Evolutionary conservation across 148 eudicot genomes (phyloP).

Genomic region (Cornus kousa): DNA sequence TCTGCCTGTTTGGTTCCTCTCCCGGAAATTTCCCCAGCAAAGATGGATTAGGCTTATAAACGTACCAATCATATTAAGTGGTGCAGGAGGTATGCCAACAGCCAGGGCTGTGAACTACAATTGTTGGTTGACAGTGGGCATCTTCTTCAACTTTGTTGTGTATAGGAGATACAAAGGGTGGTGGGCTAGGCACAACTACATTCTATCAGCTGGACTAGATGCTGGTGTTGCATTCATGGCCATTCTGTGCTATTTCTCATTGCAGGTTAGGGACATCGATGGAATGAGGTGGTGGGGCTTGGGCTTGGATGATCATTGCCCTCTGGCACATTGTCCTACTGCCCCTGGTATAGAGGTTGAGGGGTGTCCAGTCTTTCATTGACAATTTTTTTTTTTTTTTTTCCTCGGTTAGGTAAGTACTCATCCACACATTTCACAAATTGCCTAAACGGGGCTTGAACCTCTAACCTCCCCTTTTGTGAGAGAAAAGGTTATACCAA

Average conservation of each 20-base stretch:
- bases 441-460: no score
- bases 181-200: constrained; percentile 47
- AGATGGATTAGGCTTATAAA: constrained; percentile 44
- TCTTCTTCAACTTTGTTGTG: constrained; percentile 35
- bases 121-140: constrained; percentile 29
- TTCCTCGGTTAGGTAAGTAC: no score
- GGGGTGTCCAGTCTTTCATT: constrained; percentile 31
- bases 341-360: constrained; percentile 35
- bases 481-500: no score
- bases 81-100: constrained; percentile 34
- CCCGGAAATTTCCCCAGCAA: constrained; percentile 27
- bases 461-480: no score
- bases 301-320: constrained; percentile 38
- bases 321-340: constrained; percentile 46
- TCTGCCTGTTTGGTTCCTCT: constrained; percentile 35
- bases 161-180: constrained; percentile 27
- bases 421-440: no score
- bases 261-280: constrained; percentile 24
- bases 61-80: constrained; percentile 36
- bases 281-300: constrained; percentile 48
- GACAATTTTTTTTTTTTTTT: neutral
- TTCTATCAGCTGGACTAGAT: constrained; percentile 35
- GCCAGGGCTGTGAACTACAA: constrained; percentile 39
- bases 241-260: constrained; percentile 32
- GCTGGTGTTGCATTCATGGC: constrained; percentile 48